These are phyloP conservation scores for Lichtheimia hyalospora DNA, from an alignment of 371 early-diverging fungal species.

Conservation along the genomic window DNA sequence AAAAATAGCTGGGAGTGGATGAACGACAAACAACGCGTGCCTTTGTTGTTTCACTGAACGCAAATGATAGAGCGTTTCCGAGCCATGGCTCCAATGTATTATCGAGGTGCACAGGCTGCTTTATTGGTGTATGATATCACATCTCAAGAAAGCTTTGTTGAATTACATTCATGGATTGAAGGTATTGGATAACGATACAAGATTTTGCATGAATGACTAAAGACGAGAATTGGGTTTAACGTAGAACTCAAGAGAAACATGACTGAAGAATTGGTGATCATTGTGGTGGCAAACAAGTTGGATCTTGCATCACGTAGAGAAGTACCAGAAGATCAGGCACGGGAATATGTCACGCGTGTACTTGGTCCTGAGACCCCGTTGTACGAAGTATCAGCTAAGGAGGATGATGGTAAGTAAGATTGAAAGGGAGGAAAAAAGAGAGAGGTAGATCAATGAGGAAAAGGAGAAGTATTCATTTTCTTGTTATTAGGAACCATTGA, in stretches of 20 bases:
- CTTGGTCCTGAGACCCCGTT: constrained; percentile 60
- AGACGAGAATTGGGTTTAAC: background rate
- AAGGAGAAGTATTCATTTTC: background rate
- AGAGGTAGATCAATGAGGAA: background rate
- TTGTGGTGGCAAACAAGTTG: constrained; percentile 77
- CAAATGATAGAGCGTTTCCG: constrained; percentile 53
- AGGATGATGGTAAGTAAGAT: constrained; percentile 59
- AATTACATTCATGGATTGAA: constrained; percentile 29
- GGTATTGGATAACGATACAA: constrained; percentile 3
- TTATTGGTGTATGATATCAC: constrained; percentile 61
- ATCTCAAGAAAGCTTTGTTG: constrained; percentile 25
- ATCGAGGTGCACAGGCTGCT: constrained; percentile 75
- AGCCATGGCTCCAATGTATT: constrained; percentile 80
- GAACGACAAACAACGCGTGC: background rate
- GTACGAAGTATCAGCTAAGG: constrained; percentile 75
- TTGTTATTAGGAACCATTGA: constrained; percentile 50
- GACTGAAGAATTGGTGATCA: constrained; percentile 68
- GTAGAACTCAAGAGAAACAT: constrained; percentile 72
- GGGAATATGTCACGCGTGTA: constrained; percentile 59
- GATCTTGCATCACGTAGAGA: constrained; percentile 64
- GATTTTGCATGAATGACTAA: no score
- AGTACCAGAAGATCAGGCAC: constrained; percentile 57
- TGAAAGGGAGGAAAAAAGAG: background rate
- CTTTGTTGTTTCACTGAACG: background rate
- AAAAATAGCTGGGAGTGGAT: background rate